These are phyloP conservation scores for Trichoderma lentiforme DNA, from an alignment of 2,329 filamentous ascomycete genomes.

Conservation along the genomic window DNA sequence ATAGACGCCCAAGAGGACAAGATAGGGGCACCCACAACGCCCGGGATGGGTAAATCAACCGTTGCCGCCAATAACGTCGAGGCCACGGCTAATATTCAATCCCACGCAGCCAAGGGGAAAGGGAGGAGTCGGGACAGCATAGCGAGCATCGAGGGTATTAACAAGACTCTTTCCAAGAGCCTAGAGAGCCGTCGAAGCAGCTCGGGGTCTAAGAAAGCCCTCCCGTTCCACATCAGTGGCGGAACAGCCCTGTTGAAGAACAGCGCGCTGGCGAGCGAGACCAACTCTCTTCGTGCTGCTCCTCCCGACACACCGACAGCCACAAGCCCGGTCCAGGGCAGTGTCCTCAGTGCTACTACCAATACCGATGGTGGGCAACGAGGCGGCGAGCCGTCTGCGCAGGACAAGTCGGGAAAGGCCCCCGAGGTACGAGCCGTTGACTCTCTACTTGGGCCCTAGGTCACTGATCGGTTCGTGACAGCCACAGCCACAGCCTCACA, in stretches of 20 bases:
- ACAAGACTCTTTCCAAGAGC: constrained; percentile 78
- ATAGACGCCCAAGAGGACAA: constrained; percentile 94
- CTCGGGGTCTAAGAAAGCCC: constrained; percentile 75
- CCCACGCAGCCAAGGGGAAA: constrained; percentile 45
- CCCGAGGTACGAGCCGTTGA: constrained; percentile 56
- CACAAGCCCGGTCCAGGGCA: constrained; percentile 41
- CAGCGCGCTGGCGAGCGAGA: constrained; percentile 55
- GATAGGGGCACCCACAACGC: constrained; percentile 83
- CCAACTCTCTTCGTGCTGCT: constrained; percentile 54
- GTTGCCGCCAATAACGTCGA: constrained; percentile 85
- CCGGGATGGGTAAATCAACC: constrained; percentile 85
- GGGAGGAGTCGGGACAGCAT: constrained; percentile 45
- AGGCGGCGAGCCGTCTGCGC: constrained; percentile 28
- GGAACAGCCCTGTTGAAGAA: constrained; percentile 45
- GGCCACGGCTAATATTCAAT: constrained; percentile 70
- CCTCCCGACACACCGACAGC: constrained; percentile 41
- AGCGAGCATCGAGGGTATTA: constrained; percentile 66
- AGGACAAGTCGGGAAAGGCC: constrained; percentile 25
- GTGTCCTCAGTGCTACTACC: constrained; percentile 24
- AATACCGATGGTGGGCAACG: constrained; percentile 23
- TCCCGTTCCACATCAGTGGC: constrained; percentile 49
- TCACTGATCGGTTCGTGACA: constrained; percentile 30
- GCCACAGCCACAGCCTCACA: constrained; percentile 27
- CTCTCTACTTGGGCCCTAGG: constrained; percentile 47
- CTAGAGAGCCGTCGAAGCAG: constrained; percentile 89